Percentiles rank a stretch among this genome's conserved stretches.
Conservation (phyloP, 2,329 filamentous ascomycete genomes). For the Metarhizium guizhouense region DNA sequence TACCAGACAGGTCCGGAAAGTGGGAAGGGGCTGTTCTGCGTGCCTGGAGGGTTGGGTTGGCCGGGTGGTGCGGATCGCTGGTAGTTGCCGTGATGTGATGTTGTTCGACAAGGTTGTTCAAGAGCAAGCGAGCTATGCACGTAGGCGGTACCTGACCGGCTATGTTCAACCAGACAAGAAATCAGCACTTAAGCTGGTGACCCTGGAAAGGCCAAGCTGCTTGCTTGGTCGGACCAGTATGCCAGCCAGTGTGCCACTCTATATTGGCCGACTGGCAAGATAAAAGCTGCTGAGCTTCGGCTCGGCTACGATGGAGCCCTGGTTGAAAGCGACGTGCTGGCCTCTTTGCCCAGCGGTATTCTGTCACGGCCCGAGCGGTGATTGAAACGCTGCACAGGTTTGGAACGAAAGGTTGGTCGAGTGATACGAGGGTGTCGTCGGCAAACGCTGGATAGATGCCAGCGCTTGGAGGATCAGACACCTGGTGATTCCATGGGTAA, state of each 20-base stretch:
- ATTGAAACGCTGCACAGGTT: not conserved
- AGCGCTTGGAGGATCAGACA: not conserved
- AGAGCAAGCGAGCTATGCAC: not conserved
- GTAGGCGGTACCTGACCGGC: not conserved
- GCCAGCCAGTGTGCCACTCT: not conserved
- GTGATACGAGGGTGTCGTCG: not conserved
- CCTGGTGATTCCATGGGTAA: no score
- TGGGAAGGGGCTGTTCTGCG: not conserved
- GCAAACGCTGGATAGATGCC: not conserved
- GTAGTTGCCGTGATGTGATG: not conserved
- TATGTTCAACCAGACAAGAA: not conserved
- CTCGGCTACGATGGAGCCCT: not conserved
- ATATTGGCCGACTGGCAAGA: no score
- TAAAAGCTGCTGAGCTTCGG: no score
- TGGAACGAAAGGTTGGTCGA: not conserved
- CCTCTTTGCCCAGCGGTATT: not conserved
- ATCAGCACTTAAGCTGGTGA: not conserved
- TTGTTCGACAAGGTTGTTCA: not conserved
- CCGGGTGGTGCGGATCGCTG: not conserved
- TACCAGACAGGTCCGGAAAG: not conserved
- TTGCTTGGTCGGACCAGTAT: not conserved
- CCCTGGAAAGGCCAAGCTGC: not conserved
- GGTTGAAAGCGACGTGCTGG: not conserved
- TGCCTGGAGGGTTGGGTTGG: slow-evolving; percentile 17
- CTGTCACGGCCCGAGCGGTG: no score